phyloP scores from a whole-genome alignment of 345 rosid species.

The Euphorbia pulcherrima region DNA sequence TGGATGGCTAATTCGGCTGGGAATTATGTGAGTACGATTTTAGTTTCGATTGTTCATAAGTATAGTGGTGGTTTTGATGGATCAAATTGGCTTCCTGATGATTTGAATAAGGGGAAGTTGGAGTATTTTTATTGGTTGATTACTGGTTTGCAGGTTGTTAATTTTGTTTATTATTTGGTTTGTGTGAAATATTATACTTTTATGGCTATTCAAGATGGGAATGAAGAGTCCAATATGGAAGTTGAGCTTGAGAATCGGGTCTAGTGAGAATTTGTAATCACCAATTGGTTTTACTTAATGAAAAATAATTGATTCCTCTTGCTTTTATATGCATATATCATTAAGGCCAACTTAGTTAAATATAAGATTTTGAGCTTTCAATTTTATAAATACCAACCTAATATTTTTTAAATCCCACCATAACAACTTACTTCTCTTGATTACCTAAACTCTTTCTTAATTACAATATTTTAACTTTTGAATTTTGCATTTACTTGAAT shows the following conservation, averaged over 20 bases:
- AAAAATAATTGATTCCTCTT: too few relatives aligned
- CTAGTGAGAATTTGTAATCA: constrained; percentile 15
- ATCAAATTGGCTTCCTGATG: constrained; percentile 72
- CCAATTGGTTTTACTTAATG: too few relatives aligned
- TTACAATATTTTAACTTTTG: too few relatives aligned
- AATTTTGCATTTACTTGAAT: too few relatives aligned
- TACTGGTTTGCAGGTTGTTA: constrained; percentile 51
- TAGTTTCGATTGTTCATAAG: constrained; percentile 58
- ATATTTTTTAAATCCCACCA: too few relatives aligned
- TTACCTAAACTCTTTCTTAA: too few relatives aligned
- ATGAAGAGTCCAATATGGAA: constrained; percentile 4
- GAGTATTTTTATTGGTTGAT: constrained; percentile 83
- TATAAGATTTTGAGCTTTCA: too few relatives aligned
- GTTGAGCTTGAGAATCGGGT: constrained; percentile 35
- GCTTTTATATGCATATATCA: too few relatives aligned
- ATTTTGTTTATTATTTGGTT: constrained; percentile 50
- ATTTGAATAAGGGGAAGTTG: constrained; percentile 62
- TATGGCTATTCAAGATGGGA: constrained; percentile 55
- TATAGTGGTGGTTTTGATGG: constrained; percentile 55
- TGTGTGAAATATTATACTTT: constrained; percentile 62
- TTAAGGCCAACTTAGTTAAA: too few relatives aligned
- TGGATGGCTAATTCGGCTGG: constrained; percentile 66
- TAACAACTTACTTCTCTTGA: too few relatives aligned
- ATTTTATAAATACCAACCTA: too few relatives aligned
- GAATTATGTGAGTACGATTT: constrained; percentile 59